Percentiles rank a stretch among this genome's conserved stretches.
Evolutionary conservation across 208 protist genomes (phyloP).

Genomic region (Leishmania martiniquensis): DNA sequence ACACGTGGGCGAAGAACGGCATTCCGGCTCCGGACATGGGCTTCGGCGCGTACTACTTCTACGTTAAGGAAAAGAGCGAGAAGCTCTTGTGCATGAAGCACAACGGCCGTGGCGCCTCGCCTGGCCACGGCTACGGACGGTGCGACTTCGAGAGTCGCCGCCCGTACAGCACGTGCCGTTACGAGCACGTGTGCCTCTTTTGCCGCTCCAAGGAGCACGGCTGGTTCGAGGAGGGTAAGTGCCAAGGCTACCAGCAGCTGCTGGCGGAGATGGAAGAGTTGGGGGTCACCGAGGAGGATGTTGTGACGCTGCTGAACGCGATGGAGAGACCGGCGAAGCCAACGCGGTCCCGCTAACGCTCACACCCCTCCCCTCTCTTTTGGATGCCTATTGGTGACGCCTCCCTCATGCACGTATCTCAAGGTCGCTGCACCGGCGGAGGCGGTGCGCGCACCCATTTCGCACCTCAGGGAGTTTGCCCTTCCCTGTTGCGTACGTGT

Average conservation of each 20-base stretch:
- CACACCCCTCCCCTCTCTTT: not conserved
- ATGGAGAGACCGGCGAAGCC: conserved; percentile 43
- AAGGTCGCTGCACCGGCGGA: not conserved
- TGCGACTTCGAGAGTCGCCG: conserved; percentile 74
- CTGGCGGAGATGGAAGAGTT: conserved; percentile 58
- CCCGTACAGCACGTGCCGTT: conserved; percentile 68
- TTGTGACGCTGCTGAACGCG: conserved; percentile 59
- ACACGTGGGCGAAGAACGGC: conserved; percentile 62
- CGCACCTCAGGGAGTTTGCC: not conserved
- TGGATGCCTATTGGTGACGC: not conserved
- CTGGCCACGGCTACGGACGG: conserved; percentile 59
- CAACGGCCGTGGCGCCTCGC: conserved; percentile 61
- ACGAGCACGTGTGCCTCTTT: conserved; percentile 81
- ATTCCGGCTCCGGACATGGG: conserved; percentile 66
- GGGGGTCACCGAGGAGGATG: conserved; percentile 54
- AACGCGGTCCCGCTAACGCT: conserved; percentile 11
- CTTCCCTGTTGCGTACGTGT: not conserved
- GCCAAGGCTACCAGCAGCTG: conserved; percentile 63
- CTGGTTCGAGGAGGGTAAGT: conserved; percentile 79
- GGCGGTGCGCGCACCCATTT: not conserved
- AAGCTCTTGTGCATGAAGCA: conserved; percentile 78
- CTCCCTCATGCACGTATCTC: not conserved
- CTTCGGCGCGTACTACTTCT: conserved; percentile 82
- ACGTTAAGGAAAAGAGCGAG: conserved; percentile 67
- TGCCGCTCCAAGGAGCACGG: conserved; percentile 69